These are phyloP conservation scores for Pseudozyma hubeiensis DNA, from an alignment of 1,284 basidiomycete species.

Conservation along the genomic window DNA sequence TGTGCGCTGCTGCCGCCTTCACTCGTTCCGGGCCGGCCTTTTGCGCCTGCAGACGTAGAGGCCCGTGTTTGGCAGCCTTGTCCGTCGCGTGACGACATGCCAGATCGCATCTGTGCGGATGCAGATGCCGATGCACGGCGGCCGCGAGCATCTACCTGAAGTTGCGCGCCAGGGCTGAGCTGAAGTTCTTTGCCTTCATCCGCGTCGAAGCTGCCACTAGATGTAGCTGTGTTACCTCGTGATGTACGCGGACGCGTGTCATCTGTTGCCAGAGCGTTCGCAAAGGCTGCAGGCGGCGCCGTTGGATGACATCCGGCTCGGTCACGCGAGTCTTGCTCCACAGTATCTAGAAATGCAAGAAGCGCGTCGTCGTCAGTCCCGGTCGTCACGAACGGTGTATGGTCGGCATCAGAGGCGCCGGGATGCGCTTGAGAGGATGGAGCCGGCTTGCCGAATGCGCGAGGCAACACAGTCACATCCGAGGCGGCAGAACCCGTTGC, in stretches of 20 bases:
- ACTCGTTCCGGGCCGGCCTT: constrained; percentile 17
- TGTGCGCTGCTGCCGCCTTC: constrained; percentile 16
- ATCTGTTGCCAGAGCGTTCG: not conserved
- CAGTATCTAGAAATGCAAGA: constrained; percentile 37
- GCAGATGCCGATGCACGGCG: constrained; percentile 18
- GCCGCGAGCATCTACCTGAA: constrained; percentile 2
- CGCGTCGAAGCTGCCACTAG: constrained; percentile 10
- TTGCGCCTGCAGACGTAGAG: constrained; percentile 13
- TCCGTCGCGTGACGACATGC: not conserved
- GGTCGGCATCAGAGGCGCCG: not conserved
- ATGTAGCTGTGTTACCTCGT: constrained; percentile 34
- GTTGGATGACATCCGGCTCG: constrained; percentile 2
- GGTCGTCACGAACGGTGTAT: not conserved
- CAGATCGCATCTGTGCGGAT: constrained; percentile 15
- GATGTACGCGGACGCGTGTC: constrained; percentile 40
- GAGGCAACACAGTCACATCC: constrained; percentile 23
- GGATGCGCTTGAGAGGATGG: not conserved
- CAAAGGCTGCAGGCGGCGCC: not conserved
- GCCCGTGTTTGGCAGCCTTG: constrained; percentile 4
- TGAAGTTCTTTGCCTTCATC: constrained; percentile 12
- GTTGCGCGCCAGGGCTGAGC: not conserved
- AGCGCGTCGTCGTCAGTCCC: constrained; percentile 32
- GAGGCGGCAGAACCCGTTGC: constrained; percentile 26
- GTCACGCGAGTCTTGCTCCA: constrained; percentile 42
- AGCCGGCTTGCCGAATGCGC: not conserved